These are phyloP conservation scores for Fusarium chuoi DNA, from an alignment of 2,329 filamentous ascomycete species.

Conservation along the genomic window DNA sequence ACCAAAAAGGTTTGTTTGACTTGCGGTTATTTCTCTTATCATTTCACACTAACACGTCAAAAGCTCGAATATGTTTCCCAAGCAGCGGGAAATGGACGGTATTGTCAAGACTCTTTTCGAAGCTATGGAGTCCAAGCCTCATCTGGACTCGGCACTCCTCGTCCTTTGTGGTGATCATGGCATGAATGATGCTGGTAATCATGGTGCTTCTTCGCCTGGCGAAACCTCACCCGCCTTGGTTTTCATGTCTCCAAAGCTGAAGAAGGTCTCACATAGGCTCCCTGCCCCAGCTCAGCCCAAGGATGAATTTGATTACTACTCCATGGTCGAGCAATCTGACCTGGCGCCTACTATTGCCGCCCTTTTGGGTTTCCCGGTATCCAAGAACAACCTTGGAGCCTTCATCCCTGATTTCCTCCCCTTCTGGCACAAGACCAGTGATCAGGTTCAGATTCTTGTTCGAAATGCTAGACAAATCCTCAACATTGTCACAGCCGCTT, in stretches of 20 bases:
- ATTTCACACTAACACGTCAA: conserved; percentile 5
- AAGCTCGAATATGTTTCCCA: conserved; percentile 90
- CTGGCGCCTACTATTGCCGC: conserved; percentile 89
- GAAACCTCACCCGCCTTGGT: conserved; percentile 94
- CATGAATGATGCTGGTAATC: conserved; percentile 99
- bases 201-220: conserved; percentile 91
- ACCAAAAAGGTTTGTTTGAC: conserved; percentile 72
- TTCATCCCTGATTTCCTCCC: conserved; percentile 82
- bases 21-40: neutral
- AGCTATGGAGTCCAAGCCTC: conserved; percentile 75
- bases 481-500: conserved; percentile 79
- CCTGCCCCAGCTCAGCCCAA: conserved; percentile 66
- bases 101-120: conserved; percentile 81
- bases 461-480: conserved; percentile 86
- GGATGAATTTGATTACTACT: conserved; percentile 85
- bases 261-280: conserved; percentile 58
- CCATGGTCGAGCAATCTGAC: conserved; percentile 90
- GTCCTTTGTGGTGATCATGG: conserved; percentile 94
- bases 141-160: conserved; percentile 82
- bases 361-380: conserved; percentile 86
- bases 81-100: conserved; percentile 92
- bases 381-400: conserved; percentile 89
- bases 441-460: conserved; percentile 75
- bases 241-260: conserved; percentile 88
- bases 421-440: conserved; percentile 70